Evolutionary conservation across 2,329 filamentous ascomycete species (phyloP), one percentile per base, ranked within the genome.

Genomic region (Xylariaceae sp.): DNA sequence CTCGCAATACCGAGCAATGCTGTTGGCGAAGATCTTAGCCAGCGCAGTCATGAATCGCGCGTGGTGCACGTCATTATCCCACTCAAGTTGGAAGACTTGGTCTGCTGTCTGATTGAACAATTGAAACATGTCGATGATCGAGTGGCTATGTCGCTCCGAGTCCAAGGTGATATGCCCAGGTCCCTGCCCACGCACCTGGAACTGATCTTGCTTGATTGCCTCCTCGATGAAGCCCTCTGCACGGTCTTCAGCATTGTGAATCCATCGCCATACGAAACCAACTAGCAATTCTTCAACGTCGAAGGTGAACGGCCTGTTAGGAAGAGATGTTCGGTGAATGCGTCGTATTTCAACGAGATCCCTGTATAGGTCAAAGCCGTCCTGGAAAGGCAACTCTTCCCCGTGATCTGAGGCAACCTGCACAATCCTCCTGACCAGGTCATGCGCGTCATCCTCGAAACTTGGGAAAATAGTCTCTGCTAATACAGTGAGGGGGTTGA

Each of bases 41-140:
- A 96, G 71, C 2, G 89, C 81, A 13, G 93, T 98, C 90, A 97
- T 97, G 66, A 98, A 98, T 48, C 90, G 89, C 30, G 93, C 91
- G 60, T 95, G 87, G 51, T 95, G 90, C 29, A 95, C 74, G 56
- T 95, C 88, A 60, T 97, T 89, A 50, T 89, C 85, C 93, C 93
- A 98, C 46, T 90, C 81, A 9, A 98, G 74, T 52, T 88, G 74
- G 40, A 87, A 82, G 41, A 98, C 81, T 55, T 94, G 88, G 49
- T 96, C 86, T 28, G 94, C 81, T 15, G 86, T 87, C 65, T 96
- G 87, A 55, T 90, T 94, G 72, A 97, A 96, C 1, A 94, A 83
- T 54, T 87, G 83, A 68, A 96, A 97, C 33, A 95, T 82, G 62
- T 98, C 93, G 48, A 96, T 86, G 7, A 95, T 81, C 13, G 91